phyloP scores from a whole-genome alignment of 1,284 basidiomycete genomes.

The Chalciporus sp. region DNA sequence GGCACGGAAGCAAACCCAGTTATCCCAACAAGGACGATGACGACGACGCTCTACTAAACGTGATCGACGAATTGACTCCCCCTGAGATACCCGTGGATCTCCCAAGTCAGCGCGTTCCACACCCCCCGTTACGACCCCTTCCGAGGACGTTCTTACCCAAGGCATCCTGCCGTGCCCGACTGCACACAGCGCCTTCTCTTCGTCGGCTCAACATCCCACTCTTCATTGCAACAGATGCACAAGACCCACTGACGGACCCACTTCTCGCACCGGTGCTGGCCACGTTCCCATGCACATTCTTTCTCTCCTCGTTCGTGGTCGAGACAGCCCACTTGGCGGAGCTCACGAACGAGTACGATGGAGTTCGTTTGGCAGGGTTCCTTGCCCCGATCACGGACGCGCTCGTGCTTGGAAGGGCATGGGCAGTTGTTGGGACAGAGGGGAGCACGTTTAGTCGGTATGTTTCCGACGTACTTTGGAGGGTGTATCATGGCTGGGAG shows the following conservation, averaged over 20 bases:
- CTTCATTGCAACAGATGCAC: constrained; percentile 72
- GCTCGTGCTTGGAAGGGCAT: constrained; percentile 60
- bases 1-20: not conserved
- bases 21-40: not conserved
- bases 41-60: not conserved
- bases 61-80: constrained; percentile 15
- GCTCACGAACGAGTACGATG: constrained; percentile 56
- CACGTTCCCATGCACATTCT: constrained; percentile 74
- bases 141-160: constrained; percentile 23
- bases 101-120: constrained; percentile 23
- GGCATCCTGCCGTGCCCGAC: constrained; percentile 36
- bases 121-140: constrained; percentile 23
- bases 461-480: constrained; percentile 67
- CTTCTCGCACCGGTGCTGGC: constrained; percentile 50
- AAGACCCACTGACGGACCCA: constrained; percentile 46
- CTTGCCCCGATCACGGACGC: constrained; percentile 70
- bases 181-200: constrained; percentile 39
- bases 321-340: constrained; percentile 41
- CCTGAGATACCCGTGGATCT: constrained; percentile 22
- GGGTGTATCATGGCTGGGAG: constrained; percentile 51
- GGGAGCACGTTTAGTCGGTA: constrained; percentile 76
- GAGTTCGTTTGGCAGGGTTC: constrained; percentile 49
- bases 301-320: constrained; percentile 56
- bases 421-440: constrained; percentile 63
- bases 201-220: constrained; percentile 58